phyloP scores from a whole-genome alignment of 2,329 filamentous ascomycete genomes.

The Penicillium italicum region DNA sequence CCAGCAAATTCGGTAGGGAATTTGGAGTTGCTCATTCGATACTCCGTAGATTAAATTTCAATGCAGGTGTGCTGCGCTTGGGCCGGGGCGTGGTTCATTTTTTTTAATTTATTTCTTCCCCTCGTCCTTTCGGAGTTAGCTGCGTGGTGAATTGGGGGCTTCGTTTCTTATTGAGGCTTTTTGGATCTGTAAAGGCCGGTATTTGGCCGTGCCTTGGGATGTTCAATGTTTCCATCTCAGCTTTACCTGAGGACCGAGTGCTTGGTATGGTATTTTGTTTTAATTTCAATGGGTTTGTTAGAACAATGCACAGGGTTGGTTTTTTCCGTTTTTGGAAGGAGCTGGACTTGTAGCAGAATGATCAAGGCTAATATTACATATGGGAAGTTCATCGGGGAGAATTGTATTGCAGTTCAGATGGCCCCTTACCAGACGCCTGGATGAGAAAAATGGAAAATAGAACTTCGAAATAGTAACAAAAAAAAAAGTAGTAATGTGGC shows the following conservation, averaged over 20 bases:
- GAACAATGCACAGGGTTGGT: background rate
- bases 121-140: background rate
- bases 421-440: slow-evolving; percentile 13
- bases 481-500: slow-evolving; percentile 4
- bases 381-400: background rate
- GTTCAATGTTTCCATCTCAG: background rate
- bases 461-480: slow-evolving; percentile 11
- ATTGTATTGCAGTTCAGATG: slow-evolving; percentile 4
- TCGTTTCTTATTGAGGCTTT: background rate
- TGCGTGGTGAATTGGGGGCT: background rate
- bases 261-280: background rate
- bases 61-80: background rate
- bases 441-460: slow-evolving; percentile 12
- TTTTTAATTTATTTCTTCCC: background rate
- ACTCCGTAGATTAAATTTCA: background rate
- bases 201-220: background rate
- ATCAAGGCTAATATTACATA: slow-evolving; percentile 1
- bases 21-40: background rate
- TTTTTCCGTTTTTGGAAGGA: no score
- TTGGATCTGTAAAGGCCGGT: background rate
- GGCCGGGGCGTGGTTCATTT: background rate
- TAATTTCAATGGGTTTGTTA: background rate
- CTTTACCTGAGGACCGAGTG: background rate
- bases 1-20: background rate
- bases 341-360: no score